phyloP scores from a whole-genome alignment of 23 red algal species.

The Chondrus crispus region DNA sequence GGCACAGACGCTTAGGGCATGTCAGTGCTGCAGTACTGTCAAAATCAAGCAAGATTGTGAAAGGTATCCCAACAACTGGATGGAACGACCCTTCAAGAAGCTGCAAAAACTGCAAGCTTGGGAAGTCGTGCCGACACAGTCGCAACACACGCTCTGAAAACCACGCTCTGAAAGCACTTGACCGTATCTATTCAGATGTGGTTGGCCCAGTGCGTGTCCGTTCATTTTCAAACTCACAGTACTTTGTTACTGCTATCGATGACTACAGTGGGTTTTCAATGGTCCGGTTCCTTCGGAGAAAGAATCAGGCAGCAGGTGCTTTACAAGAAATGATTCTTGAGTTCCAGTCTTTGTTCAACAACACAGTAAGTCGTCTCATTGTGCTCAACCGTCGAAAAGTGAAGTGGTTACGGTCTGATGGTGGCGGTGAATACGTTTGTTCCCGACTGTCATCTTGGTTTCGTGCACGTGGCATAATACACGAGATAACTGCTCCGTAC shows the following conservation, averaged over 20 bases:
- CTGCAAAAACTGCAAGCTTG: background rate
- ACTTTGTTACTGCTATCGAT: slow-evolving; percentile 1
- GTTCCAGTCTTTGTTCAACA: background rate
- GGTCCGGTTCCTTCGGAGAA: background rate
- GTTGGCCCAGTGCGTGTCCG: background rate
- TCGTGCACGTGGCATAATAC: background rate
- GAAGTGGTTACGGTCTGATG: background rate
- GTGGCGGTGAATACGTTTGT: too few species aligned
- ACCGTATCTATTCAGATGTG: background rate
- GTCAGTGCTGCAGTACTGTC: background rate
- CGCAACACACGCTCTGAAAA: background rate
- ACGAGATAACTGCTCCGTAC: background rate
- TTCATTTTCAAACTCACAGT: background rate
- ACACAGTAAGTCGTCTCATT: background rate
- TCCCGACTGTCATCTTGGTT: too few species aligned
- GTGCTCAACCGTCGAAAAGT: background rate
- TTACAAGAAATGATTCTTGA: background rate
- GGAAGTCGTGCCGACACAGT: background rate
- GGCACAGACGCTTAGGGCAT: background rate
- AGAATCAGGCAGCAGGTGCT: background rate
- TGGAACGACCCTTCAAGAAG: background rate
- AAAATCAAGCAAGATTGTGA: background rate
- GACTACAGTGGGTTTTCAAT: background rate
- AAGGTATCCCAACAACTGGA: background rate
- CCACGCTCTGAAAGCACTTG: background rate